Percentiles rank a stretch among this genome's conserved stretches.
Evolutionary conservation across 768 basidiomycete genomes (phyloP).

Genomic region (Termitomyces sp.): DNA sequence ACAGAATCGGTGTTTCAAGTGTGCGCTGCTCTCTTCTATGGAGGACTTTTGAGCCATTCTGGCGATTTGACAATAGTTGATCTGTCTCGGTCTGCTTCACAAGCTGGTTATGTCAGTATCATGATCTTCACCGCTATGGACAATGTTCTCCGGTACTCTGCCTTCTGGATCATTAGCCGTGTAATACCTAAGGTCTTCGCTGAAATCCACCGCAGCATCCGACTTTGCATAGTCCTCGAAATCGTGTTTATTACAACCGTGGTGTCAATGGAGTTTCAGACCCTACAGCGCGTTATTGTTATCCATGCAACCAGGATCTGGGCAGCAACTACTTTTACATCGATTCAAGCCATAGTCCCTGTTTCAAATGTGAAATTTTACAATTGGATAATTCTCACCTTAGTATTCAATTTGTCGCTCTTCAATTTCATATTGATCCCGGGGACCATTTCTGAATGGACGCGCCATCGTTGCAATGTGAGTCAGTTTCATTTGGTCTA

Average conservation of each 20-base stretch:
- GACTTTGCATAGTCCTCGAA: conserved; percentile 33
- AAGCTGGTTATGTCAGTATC: no score
- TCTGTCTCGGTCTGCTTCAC: neutral
- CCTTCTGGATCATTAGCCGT: conserved; percentile 41
- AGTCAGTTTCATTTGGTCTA: conserved; percentile 1
- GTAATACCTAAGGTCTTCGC: conserved; percentile 42
- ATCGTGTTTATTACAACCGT: conserved; percentile 44
- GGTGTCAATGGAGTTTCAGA: conserved; percentile 28
- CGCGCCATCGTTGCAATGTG: conserved; percentile 48
- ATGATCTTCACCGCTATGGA: conserved; percentile 18
- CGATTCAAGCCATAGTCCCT: conserved; percentile 51
- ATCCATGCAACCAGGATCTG: conserved; percentile 38
- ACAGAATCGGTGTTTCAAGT: neutral
- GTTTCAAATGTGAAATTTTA: conserved; percentile 32
- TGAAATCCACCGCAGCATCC: conserved; percentile 21
- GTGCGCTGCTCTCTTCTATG: neutral
- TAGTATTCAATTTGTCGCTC: conserved; percentile 21
- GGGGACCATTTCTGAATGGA: conserved; percentile 28
- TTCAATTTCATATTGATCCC: no score
- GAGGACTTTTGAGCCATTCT: neutral
- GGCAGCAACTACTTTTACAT: conserved; percentile 50
- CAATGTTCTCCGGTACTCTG: conserved; percentile 36
- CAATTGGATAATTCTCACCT: no score
- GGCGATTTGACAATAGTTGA: neutral
- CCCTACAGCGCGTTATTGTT: neutral